Conservation (phyloP, 768 basidiomycete genomes). For the Dentipellis fragilis region DNA sequence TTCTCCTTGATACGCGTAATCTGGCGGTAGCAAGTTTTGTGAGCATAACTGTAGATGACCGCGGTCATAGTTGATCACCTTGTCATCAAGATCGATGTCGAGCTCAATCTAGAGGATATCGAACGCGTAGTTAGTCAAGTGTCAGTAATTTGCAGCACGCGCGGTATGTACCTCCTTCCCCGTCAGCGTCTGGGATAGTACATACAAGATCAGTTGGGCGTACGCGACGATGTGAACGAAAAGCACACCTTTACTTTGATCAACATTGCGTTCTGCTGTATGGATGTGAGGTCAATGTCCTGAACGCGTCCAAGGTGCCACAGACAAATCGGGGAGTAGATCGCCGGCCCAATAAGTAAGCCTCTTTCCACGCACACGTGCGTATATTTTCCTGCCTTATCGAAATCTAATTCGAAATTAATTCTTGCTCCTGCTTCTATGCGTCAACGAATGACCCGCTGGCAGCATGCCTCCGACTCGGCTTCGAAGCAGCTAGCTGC, state of each 20-base stretch:
- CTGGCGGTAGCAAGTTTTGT: slow-evolving; percentile 27
- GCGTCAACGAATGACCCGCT: no score
- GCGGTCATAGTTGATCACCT: slow-evolving; percentile 31
- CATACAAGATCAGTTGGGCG: slow-evolving; percentile 4
- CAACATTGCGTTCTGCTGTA: slow-evolving; percentile 38
- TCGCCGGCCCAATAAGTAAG: no score
- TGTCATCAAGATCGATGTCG: slow-evolving; percentile 86
- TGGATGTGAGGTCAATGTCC: no score
- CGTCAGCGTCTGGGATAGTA: slow-evolving; percentile 65
- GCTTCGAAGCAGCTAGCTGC: no score
- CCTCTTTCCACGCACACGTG: no score
- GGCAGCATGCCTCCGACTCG: no score
- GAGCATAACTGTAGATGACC: not conserved
- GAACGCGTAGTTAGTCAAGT: not conserved
- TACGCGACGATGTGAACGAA: not conserved
- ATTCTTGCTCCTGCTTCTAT: no score
- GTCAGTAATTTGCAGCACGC: not conserved
- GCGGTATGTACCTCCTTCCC: slow-evolving; percentile 76
- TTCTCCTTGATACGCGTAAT: slow-evolving; percentile 93
- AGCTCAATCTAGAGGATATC: slow-evolving; percentile 67
- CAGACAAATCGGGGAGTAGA: no score
- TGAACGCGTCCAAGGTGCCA: no score
- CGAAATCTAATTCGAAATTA: no score
- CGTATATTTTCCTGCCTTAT: no score
- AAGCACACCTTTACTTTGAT: slow-evolving; percentile 82